These are phyloP conservation scores for Haberlea rhodopensis DNA, from an alignment of 257 asterid genomes.

Conservation along the genomic window DNA sequence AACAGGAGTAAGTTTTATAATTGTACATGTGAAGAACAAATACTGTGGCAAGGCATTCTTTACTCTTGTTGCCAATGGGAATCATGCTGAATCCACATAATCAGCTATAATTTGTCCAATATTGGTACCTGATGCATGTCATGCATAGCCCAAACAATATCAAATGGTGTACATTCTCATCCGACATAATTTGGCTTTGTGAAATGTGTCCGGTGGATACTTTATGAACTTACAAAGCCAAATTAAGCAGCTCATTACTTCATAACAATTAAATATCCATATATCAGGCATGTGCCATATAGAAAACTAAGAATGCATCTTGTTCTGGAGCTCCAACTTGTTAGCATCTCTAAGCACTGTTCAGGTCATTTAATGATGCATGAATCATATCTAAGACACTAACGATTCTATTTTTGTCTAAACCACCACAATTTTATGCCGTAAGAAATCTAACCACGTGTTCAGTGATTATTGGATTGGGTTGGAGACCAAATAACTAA, in stretches of 20 bases:
- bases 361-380: not conserved
- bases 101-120: slow-evolving; percentile 7
- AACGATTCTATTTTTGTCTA: not conserved
- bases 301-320: no score
- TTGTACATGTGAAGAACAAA: not conserved
- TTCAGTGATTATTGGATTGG: not conserved
- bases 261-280: not conserved
- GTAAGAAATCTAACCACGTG: not conserved
- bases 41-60: not conserved
- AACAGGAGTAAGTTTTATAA: not conserved
- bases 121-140: not conserved
- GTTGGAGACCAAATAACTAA: not conserved
- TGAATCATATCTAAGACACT: not conserved
- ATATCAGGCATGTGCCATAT: no score
- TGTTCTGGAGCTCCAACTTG: not conserved
- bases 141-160: slow-evolving; percentile 8
- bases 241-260: not conserved
- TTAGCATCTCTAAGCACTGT: not conserved
- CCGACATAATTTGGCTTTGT: not conserved
- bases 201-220: not conserved
- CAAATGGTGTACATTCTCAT: slow-evolving; percentile 3
- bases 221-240: not conserved
- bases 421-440: not conserved
- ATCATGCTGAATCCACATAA: slow-evolving; percentile 5
- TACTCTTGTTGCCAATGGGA: not conserved